Percentiles rank a stretch among this genome's conserved stretches.
These are phyloP conservation scores for Komagataella populi DNA, from an alignment of 805 yeast species.

Conservation along the genomic window DNA sequence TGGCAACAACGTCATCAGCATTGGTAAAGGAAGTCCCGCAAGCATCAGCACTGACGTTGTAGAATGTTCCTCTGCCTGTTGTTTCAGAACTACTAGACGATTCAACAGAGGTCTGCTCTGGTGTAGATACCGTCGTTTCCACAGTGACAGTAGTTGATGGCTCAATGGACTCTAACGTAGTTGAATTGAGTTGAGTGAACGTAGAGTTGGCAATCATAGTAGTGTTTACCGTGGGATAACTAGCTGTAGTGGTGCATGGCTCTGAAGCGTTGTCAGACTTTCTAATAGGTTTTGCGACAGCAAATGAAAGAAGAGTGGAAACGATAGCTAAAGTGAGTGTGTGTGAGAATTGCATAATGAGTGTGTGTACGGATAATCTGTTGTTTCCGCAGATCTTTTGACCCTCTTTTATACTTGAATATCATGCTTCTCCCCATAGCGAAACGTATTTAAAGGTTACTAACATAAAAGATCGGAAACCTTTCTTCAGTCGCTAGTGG, in stretches of 20 bases:
- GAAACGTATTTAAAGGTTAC: not conserved
- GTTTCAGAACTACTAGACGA: conserved; percentile 2
- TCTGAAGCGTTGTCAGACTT: not conserved
- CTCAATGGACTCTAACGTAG: not conserved
- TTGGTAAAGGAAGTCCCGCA: conserved; percentile 31
- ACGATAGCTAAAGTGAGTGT: not conserved
- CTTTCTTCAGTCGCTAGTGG: not conserved
- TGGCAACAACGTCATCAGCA: conserved; percentile 32
- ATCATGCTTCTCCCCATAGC: not conserved
- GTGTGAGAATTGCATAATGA: not conserved
- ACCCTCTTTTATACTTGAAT: not conserved
- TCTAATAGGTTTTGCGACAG: not conserved
- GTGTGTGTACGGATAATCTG: not conserved
- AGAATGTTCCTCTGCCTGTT: conserved; percentile 37
- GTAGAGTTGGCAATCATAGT: not conserved
- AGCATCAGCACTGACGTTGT: conserved; percentile 30
- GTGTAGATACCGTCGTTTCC: conserved; percentile 4
- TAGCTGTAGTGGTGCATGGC: not conserved
- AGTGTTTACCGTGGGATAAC: not conserved
- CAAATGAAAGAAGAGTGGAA: not conserved
- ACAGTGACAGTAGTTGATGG: conserved; percentile 1
- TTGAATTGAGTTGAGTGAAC: not conserved
- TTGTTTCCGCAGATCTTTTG: not conserved
- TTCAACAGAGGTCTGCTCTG: not conserved
- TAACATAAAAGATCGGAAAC: not conserved